Evolutionary conservation across 768 basidiomycete genomes (phyloP), one percentile per base, ranked within the genome.

Genomic region (Lentinula raphanica): DNA sequence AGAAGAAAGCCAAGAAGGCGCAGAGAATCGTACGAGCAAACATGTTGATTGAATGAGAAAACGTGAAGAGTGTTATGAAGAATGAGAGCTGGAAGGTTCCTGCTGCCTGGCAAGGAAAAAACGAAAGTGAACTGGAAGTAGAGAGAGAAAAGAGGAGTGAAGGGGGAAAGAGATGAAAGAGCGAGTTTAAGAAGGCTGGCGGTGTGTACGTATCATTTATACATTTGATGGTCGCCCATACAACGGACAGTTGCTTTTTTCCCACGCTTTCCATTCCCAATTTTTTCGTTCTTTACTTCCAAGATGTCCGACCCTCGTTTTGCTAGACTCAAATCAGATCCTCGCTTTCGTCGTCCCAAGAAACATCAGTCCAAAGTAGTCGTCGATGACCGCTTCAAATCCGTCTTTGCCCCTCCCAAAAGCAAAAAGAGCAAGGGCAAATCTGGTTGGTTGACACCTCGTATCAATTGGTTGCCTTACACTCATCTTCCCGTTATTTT

Each of bases 301-400:
- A 59, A 58, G 63, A 87, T 88, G 86, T 83, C 88, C 13, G 92
- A 97, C 72, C 78, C 90, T n/a, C 83, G 96, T 21, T 99, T 98
- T 71, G 82, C 89, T 19, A 79, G 90, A 54, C 78, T 98, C 56
- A 87, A 84, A 68, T 85, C 92, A 13, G 96, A 99, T 69, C 97
- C 97, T 46, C 85, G 97, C 49, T 99, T 99, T 75, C 80, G 94
- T 25, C 81, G 83, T 31, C 90, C 92, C 2, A 90, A 85, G 69
- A 92, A 87, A 71, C 84, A 87, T 35, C 76, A 85, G 58, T 76
- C 83, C 62, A 97, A 94, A 71, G 87, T 97, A 23, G 82, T 89
- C 54, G 82, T 98, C 36, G 97, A 99, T 69, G 87, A 94, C 11
- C 86, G 97, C 23, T 99, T 98, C 80, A 92, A 88, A 70, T 75